A percentile compares a stretch with the other conserved stretches of the same genome.
These are phyloP conservation scores for Chytriomyces confervae DNA, from an alignment of 192 early-diverging fungal species.

Conservation along the genomic window DNA sequence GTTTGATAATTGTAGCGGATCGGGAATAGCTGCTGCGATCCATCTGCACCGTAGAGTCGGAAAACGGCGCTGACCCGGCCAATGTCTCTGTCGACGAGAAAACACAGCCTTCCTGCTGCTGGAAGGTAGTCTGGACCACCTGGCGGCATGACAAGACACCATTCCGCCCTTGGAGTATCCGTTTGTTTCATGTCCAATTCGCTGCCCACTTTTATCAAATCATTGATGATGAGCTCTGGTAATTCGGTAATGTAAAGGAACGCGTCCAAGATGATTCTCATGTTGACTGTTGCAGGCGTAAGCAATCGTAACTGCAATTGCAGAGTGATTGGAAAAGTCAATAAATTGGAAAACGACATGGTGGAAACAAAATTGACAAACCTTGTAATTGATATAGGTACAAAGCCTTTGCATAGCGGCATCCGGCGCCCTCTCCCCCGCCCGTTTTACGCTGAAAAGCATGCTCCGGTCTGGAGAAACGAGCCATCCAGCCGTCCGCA, in stretches of 20 bases:
- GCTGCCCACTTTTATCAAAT: neutral
- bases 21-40: neutral
- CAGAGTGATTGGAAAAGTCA: neutral
- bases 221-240: neutral
- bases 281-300: neutral
- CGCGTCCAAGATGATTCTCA: neutral
- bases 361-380: neutral
- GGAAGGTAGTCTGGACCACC: neutral
- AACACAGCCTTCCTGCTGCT: neutral
- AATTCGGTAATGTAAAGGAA: slow-evolving; percentile 2
- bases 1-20: slow-evolving; percentile 22
- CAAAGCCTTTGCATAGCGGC: neutral
- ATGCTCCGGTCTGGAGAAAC: neutral
- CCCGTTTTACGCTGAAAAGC: neutral
- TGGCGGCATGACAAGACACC: slow-evolving; percentile 5
- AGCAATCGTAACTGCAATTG: neutral
- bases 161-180: neutral
- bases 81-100: neutral
- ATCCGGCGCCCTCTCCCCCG: neutral
- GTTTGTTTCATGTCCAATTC: neutral
- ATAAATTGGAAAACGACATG: neutral
- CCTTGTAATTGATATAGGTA: neutral
- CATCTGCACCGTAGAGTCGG: neutral
- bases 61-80: neutral
- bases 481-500: neutral